Conservation (phyloP, 1,284 basidiomycete species). For the Puccinia hordei region DNA sequence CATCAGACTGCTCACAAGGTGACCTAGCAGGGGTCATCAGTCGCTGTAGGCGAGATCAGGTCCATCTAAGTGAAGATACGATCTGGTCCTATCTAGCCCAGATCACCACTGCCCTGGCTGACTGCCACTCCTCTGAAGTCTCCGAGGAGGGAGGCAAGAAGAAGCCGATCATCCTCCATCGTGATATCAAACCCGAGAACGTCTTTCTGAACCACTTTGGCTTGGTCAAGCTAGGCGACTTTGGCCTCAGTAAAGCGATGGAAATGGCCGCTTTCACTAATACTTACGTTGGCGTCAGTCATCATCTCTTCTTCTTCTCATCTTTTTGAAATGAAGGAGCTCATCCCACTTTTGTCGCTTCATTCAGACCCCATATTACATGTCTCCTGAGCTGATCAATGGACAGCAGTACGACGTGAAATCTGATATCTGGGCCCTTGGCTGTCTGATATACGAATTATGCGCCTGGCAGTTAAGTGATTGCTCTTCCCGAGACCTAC, state of each 20-base stretch:
- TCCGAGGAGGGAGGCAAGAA: slow-evolving; percentile 51
- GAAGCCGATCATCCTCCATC: slow-evolving; percentile 70
- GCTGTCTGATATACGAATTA: slow-evolving; percentile 92
- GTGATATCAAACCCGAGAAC: slow-evolving; percentile 96
- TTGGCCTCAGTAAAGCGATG: slow-evolving; percentile 90
- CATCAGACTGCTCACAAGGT: slow-evolving; percentile 47
- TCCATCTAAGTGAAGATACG: slow-evolving; percentile 75
- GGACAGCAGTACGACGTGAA: slow-evolving; percentile 95
- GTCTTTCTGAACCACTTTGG: slow-evolving; percentile 80
- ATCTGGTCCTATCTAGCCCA: slow-evolving; percentile 96
- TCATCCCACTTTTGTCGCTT: background rate
- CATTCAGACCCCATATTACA: slow-evolving; percentile 91
- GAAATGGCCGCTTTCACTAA: slow-evolving; percentile 82
- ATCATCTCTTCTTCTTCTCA: background rate
- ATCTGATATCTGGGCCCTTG: slow-evolving; percentile 96
- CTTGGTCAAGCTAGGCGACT: slow-evolving; percentile 89
- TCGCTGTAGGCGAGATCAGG: slow-evolving; percentile 47
- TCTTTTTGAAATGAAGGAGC: background rate
- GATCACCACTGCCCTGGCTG: slow-evolving; percentile 81
- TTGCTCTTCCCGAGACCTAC: background rate
- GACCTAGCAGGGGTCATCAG: slow-evolving; percentile 49
- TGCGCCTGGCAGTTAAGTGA: slow-evolving; percentile 72
- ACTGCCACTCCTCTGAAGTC: slow-evolving; percentile 71
- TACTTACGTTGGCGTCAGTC: slow-evolving; percentile 88
- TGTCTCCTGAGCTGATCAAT: slow-evolving; percentile 95